phyloP scores from a whole-genome alignment of 805 yeast genomes.

The Lachancea meyersii region DNA sequence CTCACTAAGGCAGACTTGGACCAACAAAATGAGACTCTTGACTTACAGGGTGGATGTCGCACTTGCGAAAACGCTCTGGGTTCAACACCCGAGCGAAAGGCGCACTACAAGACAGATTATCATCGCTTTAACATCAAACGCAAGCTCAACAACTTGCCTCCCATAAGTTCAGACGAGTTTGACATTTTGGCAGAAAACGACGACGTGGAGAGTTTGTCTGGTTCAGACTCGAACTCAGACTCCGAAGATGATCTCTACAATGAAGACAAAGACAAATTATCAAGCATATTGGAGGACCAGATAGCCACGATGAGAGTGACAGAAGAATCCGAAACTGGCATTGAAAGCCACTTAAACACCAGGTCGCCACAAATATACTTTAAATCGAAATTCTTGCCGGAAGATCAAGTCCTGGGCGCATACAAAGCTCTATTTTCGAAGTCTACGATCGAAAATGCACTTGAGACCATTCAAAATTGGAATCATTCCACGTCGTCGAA shows the following conservation, averaged over 20 bases:
- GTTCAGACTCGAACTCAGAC: constrained; percentile 38
- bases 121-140: constrained; percentile 58
- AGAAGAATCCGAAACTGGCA: constrained; percentile 29
- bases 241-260: constrained; percentile 24
- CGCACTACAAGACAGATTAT: constrained; percentile 52
- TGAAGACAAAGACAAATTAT: constrained; percentile 22
- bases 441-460: constrained; percentile 42
- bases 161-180: constrained; percentile 52
- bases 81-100: constrained; percentile 26
- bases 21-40: background rate
- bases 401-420: constrained; percentile 50
- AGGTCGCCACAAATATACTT: constrained; percentile 64
- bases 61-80: constrained; percentile 24
- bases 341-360: constrained; percentile 53
- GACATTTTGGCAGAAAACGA: constrained; percentile 38
- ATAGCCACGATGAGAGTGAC: constrained; percentile 17
- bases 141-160: constrained; percentile 37
- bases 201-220: constrained; percentile 55
- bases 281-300: constrained; percentile 24
- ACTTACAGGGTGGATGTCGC: constrained; percentile 13
- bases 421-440: constrained; percentile 58
- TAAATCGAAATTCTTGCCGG: constrained; percentile 41
- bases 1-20: background rate
- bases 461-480: constrained; percentile 41
- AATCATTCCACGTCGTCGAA: constrained; percentile 21